phyloP scores from a whole-genome alignment of 805 yeast genomes.

The Schwanniomyces vanrijiae region DNA sequence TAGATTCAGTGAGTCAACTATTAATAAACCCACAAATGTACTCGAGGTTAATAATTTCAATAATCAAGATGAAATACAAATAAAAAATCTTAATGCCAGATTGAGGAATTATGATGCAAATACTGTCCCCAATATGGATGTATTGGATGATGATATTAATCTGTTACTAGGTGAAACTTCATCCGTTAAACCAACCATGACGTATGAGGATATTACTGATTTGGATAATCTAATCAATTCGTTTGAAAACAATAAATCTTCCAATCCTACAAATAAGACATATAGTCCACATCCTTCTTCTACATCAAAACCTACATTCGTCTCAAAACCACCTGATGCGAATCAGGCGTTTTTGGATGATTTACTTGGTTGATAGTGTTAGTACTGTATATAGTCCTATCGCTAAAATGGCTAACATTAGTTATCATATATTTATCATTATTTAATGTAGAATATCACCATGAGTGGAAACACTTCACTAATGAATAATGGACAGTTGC shows the following conservation, averaged over 20 bases:
- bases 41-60: conserved; percentile 37
- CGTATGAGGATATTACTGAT: not conserved
- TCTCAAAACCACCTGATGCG: conserved; percentile 2
- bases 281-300: not conserved
- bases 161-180: conserved; percentile 1
- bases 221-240: conserved; percentile 1
- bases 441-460: not conserved
- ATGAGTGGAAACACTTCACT: conserved; percentile 13
- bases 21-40: conserved; percentile 12
- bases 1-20: conserved; percentile 20
- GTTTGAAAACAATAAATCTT: not conserved
- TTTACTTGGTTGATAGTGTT: conserved; percentile 7
- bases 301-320: not conserved
- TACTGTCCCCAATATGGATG: not conserved
- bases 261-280: not conserved
- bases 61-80: conserved; percentile 20
- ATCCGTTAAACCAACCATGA: not conserved
- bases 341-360: conserved; percentile 16
- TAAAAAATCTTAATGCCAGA: conserved; percentile 22
- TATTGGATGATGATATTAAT: conserved; percentile 6
- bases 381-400: conserved; percentile 4
- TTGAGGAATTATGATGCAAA: conserved; percentile 8
- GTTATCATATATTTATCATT: too few species aligned
- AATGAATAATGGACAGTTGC: not conserved
- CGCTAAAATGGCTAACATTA: not conserved